A percentile compares a stretch with the other conserved stretches of the same genome.
Conservation (phyloP, 1,284 basidiomycete genomes). For the Ganoderma sp. region DNA sequence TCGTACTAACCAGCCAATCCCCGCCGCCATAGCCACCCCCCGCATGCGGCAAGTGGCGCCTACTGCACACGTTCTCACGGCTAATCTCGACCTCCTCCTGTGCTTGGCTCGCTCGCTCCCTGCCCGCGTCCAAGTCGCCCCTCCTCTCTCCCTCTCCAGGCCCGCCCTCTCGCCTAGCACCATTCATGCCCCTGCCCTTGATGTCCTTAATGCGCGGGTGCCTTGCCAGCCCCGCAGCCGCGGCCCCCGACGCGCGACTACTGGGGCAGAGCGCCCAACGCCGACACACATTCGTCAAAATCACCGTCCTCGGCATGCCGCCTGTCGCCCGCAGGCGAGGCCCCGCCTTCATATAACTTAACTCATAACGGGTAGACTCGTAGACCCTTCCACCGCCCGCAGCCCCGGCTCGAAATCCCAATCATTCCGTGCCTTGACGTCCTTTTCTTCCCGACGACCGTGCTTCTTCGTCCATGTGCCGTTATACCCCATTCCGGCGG, state of each 20-base stretch:
- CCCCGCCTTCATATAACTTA: not conserved
- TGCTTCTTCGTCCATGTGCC: conserved; percentile 19
- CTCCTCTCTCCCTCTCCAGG: not conserved
- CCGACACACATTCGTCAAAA: conserved; percentile 11
- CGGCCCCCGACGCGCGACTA: not conserved
- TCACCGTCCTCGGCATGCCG: not conserved
- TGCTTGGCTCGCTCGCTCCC: not conserved
- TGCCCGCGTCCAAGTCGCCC: not conserved
- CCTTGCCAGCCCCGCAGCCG: not conserved
- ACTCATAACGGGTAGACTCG: too few species aligned
- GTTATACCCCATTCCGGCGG: not conserved
- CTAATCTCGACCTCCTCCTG: not conserved
- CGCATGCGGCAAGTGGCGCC: conserved; percentile 16
- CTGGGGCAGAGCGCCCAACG: not conserved
- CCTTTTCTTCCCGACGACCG: conserved; percentile 22
- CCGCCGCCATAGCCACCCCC: conserved; percentile 4
- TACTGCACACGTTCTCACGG: conserved; percentile 25
- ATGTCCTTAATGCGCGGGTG: not conserved
- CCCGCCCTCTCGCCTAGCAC: conserved; percentile 3
- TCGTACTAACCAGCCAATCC: conserved; percentile 36
- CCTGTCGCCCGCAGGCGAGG: not conserved
- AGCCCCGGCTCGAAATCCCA: not conserved
- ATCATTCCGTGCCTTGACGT: conserved; percentile 9
- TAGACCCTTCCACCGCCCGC: not conserved
- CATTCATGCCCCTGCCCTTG: not conserved